phyloP scores from a whole-genome alignment of 2,329 filamentous ascomycete species.

The Tricladium varicosporioides region DNA sequence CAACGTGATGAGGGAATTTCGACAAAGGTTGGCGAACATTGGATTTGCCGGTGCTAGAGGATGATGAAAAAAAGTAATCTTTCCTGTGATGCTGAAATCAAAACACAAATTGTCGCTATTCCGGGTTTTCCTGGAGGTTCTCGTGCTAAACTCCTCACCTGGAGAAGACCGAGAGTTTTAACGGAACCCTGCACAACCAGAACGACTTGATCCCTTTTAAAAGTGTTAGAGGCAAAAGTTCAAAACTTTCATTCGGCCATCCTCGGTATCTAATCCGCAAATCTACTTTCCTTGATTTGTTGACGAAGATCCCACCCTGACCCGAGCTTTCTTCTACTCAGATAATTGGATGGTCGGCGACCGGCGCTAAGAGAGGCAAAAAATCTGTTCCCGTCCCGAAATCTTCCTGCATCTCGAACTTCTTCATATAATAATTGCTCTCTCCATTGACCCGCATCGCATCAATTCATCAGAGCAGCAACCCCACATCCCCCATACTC shows the following conservation, averaged over 20 bases:
- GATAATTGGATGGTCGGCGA: background rate
- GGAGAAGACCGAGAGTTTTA: too few relatives aligned
- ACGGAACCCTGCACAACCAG: too few relatives aligned
- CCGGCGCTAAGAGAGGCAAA: background rate
- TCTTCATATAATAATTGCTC: background rate
- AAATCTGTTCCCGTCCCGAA: background rate
- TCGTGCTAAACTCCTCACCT: too few relatives aligned
- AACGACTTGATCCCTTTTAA: background rate
- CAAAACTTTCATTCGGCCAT: background rate
- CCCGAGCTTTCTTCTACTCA: too few relatives aligned
- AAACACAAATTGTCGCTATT: too few relatives aligned
- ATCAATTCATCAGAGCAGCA: background rate
- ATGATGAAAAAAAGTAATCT: too few relatives aligned
- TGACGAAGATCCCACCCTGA: background rate
- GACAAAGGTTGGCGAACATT: too few relatives aligned
- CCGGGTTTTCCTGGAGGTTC: too few relatives aligned
- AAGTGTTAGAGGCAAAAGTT: too few relatives aligned
- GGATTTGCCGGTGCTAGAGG: too few relatives aligned
- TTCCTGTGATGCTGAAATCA: too few relatives aligned
- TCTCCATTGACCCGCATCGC: background rate
- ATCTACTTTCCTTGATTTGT: background rate
- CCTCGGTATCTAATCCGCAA: background rate
- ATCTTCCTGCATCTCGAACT: background rate
- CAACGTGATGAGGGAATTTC: too few relatives aligned
- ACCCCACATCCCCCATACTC: background rate